phyloP scores from a whole-genome alignment of 495 filamentous ascomycete species.

The Cryomyces minteri region DNA sequence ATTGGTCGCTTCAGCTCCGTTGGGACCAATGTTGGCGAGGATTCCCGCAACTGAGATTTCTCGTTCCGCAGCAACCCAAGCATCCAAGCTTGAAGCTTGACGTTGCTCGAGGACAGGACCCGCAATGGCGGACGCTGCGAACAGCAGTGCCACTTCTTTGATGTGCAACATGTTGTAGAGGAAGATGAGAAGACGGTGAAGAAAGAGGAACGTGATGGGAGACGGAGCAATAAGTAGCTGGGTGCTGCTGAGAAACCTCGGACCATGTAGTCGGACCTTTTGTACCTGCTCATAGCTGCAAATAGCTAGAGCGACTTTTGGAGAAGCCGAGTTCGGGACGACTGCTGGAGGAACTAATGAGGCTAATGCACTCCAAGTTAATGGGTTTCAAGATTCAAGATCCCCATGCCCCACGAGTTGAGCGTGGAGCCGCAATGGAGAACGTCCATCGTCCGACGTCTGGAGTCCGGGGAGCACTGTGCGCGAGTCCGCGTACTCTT shows the following conservation, averaged over 20 bases:
- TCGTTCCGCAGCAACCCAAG: constrained; percentile 18
- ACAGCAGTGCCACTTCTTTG: not conserved
- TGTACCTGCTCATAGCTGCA: not conserved
- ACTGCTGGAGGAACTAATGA: too few relatives aligned
- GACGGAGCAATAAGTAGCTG: not conserved
- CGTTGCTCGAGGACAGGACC: not conserved
- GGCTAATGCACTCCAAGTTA: too few relatives aligned
- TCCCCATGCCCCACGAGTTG: too few relatives aligned
- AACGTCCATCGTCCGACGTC: too few relatives aligned
- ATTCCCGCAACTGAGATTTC: constrained; percentile 32
- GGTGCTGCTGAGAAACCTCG: too few relatives aligned
- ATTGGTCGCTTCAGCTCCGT: constrained; percentile 27
- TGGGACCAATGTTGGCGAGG: constrained; percentile 40
- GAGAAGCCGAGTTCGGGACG: too few relatives aligned
- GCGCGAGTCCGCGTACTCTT: too few relatives aligned
- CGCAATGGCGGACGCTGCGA: not conserved
- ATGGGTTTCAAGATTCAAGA: too few relatives aligned
- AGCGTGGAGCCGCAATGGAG: too few relatives aligned
- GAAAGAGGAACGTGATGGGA: not conserved
- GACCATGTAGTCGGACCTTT: too few relatives aligned
- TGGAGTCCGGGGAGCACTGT: too few relatives aligned
- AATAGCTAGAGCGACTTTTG: too few relatives aligned
- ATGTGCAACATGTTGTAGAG: not conserved
- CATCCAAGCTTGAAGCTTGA: not conserved
- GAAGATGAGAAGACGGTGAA: not conserved